phyloP scores from a whole-genome alignment of 139 green algal genomes.

The Chlamydomonas sphaeroides region DNA sequence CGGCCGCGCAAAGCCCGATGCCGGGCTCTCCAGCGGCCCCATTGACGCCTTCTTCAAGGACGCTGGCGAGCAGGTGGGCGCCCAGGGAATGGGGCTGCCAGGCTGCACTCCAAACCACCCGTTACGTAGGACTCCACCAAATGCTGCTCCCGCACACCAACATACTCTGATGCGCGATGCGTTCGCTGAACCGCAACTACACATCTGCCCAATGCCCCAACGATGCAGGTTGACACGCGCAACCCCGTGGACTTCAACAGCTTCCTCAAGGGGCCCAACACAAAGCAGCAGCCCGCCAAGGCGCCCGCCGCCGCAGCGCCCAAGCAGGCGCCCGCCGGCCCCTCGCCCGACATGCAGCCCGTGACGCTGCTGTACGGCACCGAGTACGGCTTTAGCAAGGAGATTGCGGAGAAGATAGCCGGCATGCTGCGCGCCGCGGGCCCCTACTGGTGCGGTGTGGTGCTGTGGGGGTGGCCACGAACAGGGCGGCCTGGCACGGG shows the following conservation, averaged over 20 bases:
- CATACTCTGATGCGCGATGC: too few species aligned
- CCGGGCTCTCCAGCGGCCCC: neutral
- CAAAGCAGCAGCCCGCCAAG: neutral
- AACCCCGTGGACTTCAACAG: slow-evolving; percentile 52
- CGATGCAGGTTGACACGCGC: slow-evolving; percentile 34
- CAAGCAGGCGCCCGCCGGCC: neutral
- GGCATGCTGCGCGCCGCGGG: slow-evolving; percentile 46
- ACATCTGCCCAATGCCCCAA: too few species aligned
- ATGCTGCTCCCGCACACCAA: too few species aligned
- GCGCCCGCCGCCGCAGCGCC: neutral
- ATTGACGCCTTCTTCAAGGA: slow-evolving; percentile 40
- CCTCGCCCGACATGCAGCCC: slow-evolving; percentile 43
- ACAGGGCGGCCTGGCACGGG: too few species aligned
- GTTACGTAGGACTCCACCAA: too few species aligned
- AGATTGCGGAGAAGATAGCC: slow-evolving; percentile 84
- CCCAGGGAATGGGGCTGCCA: too few species aligned
- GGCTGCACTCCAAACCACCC: too few species aligned
- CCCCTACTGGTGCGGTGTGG: slow-evolving; percentile 54
- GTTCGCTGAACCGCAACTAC: too few species aligned
- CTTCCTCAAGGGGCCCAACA: slow-evolving; percentile 31
- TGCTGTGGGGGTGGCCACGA: too few species aligned
- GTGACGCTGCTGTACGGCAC: slow-evolving; percentile 87
- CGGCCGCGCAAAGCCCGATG: neutral
- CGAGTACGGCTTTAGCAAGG: slow-evolving; percentile 89
- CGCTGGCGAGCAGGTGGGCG: slow-evolving; percentile 14